These are phyloP conservation scores for Stygiomarasmius scandens DNA, from an alignment of 1,284 basidiomycete species.

Conservation along the genomic window DNA sequence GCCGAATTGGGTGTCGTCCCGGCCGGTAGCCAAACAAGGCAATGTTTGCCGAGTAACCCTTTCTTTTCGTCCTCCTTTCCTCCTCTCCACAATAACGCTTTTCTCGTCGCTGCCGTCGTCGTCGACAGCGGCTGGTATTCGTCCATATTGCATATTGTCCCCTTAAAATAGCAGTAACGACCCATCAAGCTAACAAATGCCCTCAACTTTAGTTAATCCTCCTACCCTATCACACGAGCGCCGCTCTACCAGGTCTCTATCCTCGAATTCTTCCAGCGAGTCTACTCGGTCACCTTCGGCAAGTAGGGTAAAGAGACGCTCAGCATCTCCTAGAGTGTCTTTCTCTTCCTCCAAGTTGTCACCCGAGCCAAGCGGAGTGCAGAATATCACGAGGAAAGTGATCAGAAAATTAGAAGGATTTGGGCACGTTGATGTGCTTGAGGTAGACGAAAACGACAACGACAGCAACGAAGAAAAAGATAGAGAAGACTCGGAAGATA, in stretches of 20 bases:
- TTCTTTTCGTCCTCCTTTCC: too few species aligned
- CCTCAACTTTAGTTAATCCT: neutral
- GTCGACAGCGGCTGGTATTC: too few species aligned
- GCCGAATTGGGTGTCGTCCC: too few species aligned
- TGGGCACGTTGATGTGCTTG: conserved; percentile 34
- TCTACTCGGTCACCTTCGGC: neutral
- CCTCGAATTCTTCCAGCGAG: neutral
- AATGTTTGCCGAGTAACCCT: too few species aligned
- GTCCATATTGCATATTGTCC: too few species aligned
- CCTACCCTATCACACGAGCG: neutral
- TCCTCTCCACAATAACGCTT: too few species aligned
- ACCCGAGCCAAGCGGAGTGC: conserved; percentile 38
- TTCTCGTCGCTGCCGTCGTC: too few species aligned
- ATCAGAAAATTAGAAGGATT: conserved; percentile 45
- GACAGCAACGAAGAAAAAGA: conserved; percentile 21
- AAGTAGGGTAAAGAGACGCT: conserved; percentile 22
- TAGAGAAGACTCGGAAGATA: conserved; percentile 22
- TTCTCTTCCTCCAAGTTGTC: conserved; percentile 35
- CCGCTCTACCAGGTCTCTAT: conserved; percentile 1
- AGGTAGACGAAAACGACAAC: conserved; percentile 27
- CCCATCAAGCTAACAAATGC: neutral
- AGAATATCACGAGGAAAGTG: conserved; percentile 48
- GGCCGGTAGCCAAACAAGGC: too few species aligned
- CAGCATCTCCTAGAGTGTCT: conserved; percentile 39
- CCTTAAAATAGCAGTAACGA: too few species aligned